phyloP scores from a whole-genome alignment of 495 filamentous ascomycete genomes.

The Xylaria acuta region DNA sequence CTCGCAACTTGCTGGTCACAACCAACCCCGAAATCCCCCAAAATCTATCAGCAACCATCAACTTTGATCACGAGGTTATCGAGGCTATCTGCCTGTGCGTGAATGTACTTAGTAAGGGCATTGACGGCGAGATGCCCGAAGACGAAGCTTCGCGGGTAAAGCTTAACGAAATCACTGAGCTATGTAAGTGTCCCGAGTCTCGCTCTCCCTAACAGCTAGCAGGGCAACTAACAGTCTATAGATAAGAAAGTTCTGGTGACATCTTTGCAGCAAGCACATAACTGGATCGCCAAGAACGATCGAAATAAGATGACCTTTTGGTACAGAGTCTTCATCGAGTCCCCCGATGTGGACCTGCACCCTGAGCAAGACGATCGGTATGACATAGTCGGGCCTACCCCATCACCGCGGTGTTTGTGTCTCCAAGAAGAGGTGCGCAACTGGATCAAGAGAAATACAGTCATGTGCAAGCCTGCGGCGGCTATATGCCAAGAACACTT shows the following conservation, averaged over 20 bases:
- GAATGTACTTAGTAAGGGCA: slow-evolving; percentile 85
- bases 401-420: slow-evolving; percentile 35
- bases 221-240: slow-evolving; percentile 43
- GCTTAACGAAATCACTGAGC: slow-evolving; percentile 60
- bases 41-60: slow-evolving; percentile 79
- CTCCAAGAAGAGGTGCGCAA: slow-evolving; percentile 51
- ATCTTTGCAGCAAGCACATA: slow-evolving; percentile 88
- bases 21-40: slow-evolving; percentile 77
- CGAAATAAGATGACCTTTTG: slow-evolving; percentile 89
- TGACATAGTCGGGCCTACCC: slow-evolving; percentile 35
- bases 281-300: slow-evolving; percentile 91
- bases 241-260: slow-evolving; percentile 91
- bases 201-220: too few species aligned
- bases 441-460: slow-evolving; percentile 61
- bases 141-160: slow-evolving; percentile 62
- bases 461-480: slow-evolving; percentile 50
- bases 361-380: slow-evolving; percentile 49
- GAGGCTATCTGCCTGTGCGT: slow-evolving; percentile 84
- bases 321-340: slow-evolving; percentile 71
- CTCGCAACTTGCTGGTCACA: slow-evolving; percentile 81
- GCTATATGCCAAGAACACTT: slow-evolving; percentile 49
- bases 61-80: slow-evolving; percentile 83
- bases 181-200: slow-evolving; percentile 47
- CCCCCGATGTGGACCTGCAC: slow-evolving; percentile 46
- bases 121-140: slow-evolving; percentile 79